Percentiles rank a stretch among this genome's conserved stretches.
Conservation (phyloP, 1,284 basidiomycete genomes). For the Papiliotrema nemorosa region DNA sequence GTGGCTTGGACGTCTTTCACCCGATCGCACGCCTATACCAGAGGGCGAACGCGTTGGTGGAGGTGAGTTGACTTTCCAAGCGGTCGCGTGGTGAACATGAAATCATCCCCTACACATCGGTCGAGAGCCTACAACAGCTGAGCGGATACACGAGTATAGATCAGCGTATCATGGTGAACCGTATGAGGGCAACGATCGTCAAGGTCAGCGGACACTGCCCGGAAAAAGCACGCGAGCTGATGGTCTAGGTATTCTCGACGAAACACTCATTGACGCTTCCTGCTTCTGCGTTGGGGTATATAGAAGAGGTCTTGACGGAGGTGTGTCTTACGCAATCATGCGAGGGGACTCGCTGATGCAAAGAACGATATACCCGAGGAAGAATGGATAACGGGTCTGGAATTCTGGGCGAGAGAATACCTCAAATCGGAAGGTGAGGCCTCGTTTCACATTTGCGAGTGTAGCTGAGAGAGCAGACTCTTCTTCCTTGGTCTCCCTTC, state of each 20-base stretch:
- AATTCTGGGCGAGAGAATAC: constrained; percentile 81
- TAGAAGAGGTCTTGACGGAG: constrained; percentile 45
- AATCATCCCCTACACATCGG: too few species aligned
- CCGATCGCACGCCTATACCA: too few species aligned
- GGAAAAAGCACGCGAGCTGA: neutral
- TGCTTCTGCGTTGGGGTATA: constrained; percentile 42
- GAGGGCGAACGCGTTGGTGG: too few species aligned
- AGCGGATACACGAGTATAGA: too few species aligned
- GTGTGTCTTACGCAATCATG: constrained; percentile 15
- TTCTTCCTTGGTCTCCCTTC: constrained; percentile 35
- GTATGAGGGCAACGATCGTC: constrained; percentile 46
- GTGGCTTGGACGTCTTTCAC: too few species aligned
- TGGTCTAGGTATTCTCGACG: constrained; percentile 47
- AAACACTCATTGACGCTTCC: constrained; percentile 50
- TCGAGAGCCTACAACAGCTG: too few species aligned
- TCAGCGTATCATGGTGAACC: constrained; percentile 29
- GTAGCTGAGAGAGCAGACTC: constrained; percentile 21
- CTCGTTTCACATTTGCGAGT: neutral
- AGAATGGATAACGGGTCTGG: constrained; percentile 60
- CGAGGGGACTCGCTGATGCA: neutral
- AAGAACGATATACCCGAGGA: constrained; percentile 64
- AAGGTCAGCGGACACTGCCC: constrained; percentile 32
- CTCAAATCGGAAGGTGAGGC: constrained; percentile 80
- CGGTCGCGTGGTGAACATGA: too few species aligned
- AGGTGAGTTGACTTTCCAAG: too few species aligned